Base-by-base conservation (phyloP, 2,329 filamentous ascomycete species). In the Colletotrichum zoysiae region DNA sequence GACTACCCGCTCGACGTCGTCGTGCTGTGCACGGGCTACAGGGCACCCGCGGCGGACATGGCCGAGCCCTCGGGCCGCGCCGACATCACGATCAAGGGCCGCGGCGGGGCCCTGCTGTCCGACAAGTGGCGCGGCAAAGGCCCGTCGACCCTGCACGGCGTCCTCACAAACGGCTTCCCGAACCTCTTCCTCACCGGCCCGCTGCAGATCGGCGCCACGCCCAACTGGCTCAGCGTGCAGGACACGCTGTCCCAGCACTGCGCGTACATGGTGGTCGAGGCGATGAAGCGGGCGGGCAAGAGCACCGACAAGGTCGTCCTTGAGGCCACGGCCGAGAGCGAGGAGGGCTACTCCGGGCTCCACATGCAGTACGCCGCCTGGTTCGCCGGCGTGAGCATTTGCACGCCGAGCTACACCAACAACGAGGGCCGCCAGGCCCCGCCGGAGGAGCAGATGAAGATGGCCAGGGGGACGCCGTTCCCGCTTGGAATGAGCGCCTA, bases 361-460 rank as follows among this genome's bases (percentile, higher is more conserved):
- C 81, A 86, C 55, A 76, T 85, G 75, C 76, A 76, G 62, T 79
- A 81, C 1, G 84, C 84, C 0, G 78, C 78, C 9, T 80, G 81
- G 38, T 82, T 84, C 50, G 81, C 81, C 0, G 79, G 80, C 9
- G 67, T 86, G 26, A 76, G 78, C 6, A 81, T 85, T 18, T 90
- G 88, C 78, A 88, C 87, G n/a, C 88, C 88, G 0, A 81, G 85
- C 16, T 90, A 89, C 74, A 78, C 85, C 50, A 89, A 87, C 59
- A 78, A 76, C 30, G 85, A 89, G 77, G 84, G 82, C 2, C 77
- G 79, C 46, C 67, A 77, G n/a, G 63, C 62, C 30, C 75, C 76
- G 9, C 76, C 66, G 18, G 79, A 78, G 70, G 78, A 78, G 2
- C 74, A 78, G 73, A 74, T 80, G 46, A 83, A 81, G 75, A 70